These are phyloP conservation scores for Fragaria nilgerrensis DNA, from an alignment of 306 rosid genomes.

Conservation along the genomic window DNA sequence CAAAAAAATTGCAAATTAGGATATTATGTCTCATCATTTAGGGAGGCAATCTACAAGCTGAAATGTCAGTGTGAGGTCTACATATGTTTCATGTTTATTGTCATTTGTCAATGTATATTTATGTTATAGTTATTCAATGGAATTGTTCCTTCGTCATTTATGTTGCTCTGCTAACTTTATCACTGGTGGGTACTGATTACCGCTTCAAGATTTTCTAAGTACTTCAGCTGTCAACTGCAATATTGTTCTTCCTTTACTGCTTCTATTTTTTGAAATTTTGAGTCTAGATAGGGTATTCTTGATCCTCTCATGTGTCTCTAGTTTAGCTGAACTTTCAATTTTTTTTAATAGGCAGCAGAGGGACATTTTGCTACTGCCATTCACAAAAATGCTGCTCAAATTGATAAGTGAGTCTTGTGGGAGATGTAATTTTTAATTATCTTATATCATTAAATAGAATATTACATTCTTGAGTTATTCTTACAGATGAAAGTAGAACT, in stretches of 20 bases:
- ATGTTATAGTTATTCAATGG: not conserved
- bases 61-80: slow-evolving; percentile 87
- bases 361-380: slow-evolving; percentile 48
- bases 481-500: slow-evolving; percentile 13
- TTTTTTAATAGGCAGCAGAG: slow-evolving; percentile 60
- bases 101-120: slow-evolving; percentile 6
- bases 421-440: slow-evolving; percentile 13
- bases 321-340: not conserved
- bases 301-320: slow-evolving; percentile 2
- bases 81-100: slow-evolving; percentile 18
- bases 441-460: not conserved
- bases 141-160: slow-evolving; percentile 6
- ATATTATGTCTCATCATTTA: slow-evolving; percentile 97
- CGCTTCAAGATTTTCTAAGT: not conserved
- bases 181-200: not conserved
- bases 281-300: slow-evolving; percentile 8
- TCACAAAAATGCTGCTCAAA: slow-evolving; percentile 61
- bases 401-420: slow-evolving; percentile 70
- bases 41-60: slow-evolving; percentile 98
- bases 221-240: not conserved
- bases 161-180: slow-evolving; percentile 2
- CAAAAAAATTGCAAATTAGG: slow-evolving; percentile 71
- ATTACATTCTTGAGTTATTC: not conserved
- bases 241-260: slow-evolving; percentile 11
- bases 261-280: not conserved